These are phyloP conservation scores for Meyerozyma smithsonii DNA, from an alignment of 1,139 yeast genomes.

Conservation along the genomic window DNA sequence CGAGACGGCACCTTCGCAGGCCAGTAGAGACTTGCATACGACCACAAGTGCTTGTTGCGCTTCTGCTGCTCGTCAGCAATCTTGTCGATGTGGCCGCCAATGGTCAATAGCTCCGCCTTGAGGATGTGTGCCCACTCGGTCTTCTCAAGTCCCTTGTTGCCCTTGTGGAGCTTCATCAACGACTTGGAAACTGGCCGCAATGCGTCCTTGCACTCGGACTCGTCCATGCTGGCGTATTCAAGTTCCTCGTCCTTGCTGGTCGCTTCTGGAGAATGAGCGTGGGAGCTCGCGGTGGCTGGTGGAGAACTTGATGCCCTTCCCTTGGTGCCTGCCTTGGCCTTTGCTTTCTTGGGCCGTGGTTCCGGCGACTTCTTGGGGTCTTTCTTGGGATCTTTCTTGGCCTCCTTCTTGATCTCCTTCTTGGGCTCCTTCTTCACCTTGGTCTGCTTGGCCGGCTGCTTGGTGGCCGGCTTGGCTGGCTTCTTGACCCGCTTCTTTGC, in stretches of 20 bases:
- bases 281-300: not conserved
- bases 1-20: constrained; percentile 84
- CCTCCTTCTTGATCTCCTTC: too few relatives aligned
- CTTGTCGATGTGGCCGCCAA: constrained; percentile 66
- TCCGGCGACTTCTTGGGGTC: constrained; percentile 3
- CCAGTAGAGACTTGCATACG: constrained; percentile 88
- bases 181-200: constrained; percentile 75
- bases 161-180: constrained; percentile 68
- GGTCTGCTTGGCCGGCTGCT: constrained; percentile 10
- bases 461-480: constrained; percentile 4
- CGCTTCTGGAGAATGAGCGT: not conserved
- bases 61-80: constrained; percentile 25
- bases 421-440: constrained; percentile 6
- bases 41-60: constrained; percentile 75
- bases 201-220: constrained; percentile 56
- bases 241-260: constrained; percentile 31
- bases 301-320: constrained; percentile 2
- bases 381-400: constrained; percentile 2
- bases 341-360: constrained; percentile 9
- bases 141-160: constrained; percentile 77
- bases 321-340: constrained; percentile 16
- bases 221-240: constrained; percentile 84
- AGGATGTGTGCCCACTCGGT: constrained; percentile 78
- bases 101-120: constrained; percentile 67
- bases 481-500: constrained; percentile 5